Evolutionary conservation across 768 basidiomycete genomes (phyloP), one percentile per base, ranked within the genome.

Genomic region (Clitopilus hobsonii): DNA sequence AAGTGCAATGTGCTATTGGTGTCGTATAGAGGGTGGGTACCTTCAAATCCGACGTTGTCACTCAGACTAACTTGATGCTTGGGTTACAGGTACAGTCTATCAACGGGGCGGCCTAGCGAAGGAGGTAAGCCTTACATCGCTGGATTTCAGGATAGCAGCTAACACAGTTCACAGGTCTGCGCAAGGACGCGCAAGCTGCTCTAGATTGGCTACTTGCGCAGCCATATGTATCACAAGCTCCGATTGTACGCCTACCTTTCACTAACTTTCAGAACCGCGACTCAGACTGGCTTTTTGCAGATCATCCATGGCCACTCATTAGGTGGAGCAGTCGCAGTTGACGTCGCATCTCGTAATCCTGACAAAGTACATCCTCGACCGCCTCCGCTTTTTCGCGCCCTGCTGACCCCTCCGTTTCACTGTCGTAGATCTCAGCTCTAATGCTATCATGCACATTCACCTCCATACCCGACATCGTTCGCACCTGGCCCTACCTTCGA

Each of bases 381-480:
- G 49, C 41, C 22, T 24, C 5, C 50, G 10, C 49, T 22, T 29
- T 28, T 13, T 20, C 14, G 13, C 13, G 25, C 51, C 7, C 7
- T 25, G 28, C 20, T 30, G 24, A 49, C 49, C 30, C 6, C 24
- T 41, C 5, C 14, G 29, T 51, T 23, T n/a, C 5, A n/a, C 47
- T 14, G 32, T 38, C 25, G 6, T 26, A 89, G 84, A 78, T 94
- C 49, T 56, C 76, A 4, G 91, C 84, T 0, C 73, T 95, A 22
- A 81, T 96, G 32, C 71, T 95, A 56, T 93, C 95, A 71, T 95
- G 95, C 65, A 94, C 94, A 0, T 96, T 94, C 69, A 79, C 86
- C 32, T 91, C 88, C 25, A 80, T 96, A 47, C 86, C 86, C 1
- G 77, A 81, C 36, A 79, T 95, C 38, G 87, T 91, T 0, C 72